These are phyloP conservation scores for Gossypium schwendimanii DNA, from an alignment of 441 rosid genomes.

Conservation along the genomic window DNA sequence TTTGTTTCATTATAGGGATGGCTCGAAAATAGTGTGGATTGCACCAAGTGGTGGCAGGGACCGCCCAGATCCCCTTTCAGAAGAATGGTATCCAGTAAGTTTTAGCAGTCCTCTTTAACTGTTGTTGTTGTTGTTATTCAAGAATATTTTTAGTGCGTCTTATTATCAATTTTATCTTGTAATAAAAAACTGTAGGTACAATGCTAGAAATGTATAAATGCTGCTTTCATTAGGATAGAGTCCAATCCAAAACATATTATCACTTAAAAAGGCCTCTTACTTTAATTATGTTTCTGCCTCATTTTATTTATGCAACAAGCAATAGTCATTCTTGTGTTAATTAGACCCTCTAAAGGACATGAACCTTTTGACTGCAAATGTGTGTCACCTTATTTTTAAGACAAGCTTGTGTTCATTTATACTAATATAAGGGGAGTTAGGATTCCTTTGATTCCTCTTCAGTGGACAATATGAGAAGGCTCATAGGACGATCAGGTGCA, in stretches of 20 bases:
- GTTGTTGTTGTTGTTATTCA: neutral
- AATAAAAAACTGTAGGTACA: neutral
- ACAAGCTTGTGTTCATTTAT: conserved; percentile 20
- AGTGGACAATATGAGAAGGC: conserved; percentile 93
- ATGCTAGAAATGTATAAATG: neutral
- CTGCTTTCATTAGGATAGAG: neutral
- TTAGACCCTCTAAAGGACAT: neutral
- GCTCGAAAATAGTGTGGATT: conserved; percentile 81
- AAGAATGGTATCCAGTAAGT: conserved; percentile 85
- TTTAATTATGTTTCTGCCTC: neutral
- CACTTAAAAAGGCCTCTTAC: neutral
- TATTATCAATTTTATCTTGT: neutral
- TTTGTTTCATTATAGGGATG: conserved; percentile 45
- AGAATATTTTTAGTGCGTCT: neutral
- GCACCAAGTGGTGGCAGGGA: conserved; percentile 99
- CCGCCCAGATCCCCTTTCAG: conserved; percentile 76
- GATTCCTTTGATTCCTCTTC: conserved; percentile 86
- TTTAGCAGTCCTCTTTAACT: neutral
- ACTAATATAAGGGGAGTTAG: conserved; percentile 50
- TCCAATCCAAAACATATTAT: conserved; percentile 4
- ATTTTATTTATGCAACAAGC: neutral
- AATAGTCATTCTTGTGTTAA: neutral
- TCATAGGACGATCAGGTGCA: conserved; percentile 69
- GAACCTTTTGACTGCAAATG: neutral
- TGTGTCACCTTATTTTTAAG: conserved; percentile 10